Conservation (phyloP, 495 filamentous ascomycete genomes). For the Oidiodendron maius region DNA sequence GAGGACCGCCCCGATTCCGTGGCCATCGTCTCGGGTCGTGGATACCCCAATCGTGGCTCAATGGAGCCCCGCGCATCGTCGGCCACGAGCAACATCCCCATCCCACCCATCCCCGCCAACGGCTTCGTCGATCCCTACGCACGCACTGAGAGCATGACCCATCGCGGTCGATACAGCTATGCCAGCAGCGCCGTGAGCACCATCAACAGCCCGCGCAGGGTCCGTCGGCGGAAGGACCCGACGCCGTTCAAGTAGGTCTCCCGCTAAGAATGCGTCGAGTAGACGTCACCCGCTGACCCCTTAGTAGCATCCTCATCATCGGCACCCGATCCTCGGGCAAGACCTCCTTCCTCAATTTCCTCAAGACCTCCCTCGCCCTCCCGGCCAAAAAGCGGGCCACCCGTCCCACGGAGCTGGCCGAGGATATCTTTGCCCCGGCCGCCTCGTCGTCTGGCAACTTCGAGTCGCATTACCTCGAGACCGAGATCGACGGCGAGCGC, state of each 20-base stretch:
- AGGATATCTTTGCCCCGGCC: constrained; percentile 48
- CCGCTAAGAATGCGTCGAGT: background rate
- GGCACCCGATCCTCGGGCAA: constrained; percentile 88
- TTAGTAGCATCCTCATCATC: constrained; percentile 74
- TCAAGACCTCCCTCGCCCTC: constrained; percentile 74
- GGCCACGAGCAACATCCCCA: constrained; percentile 16
- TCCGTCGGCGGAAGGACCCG: constrained; percentile 91
- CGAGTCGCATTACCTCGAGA: constrained; percentile 83
- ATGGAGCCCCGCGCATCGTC: constrained; percentile 18
- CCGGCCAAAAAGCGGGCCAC: constrained; percentile 67
- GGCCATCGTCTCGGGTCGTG: constrained; percentile 53
- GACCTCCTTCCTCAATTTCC: constrained; percentile 94
- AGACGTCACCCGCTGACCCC: too few species aligned
- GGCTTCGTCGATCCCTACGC: constrained; percentile 66
- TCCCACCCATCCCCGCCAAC: constrained; percentile 44
- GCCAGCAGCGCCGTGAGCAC: constrained; percentile 88
- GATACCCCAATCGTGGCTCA: constrained; percentile 19
- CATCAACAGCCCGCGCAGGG: constrained; percentile 88
- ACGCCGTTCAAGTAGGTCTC: constrained; percentile 92
- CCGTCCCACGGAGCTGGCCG: constrained; percentile 38
- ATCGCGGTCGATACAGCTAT: constrained; percentile 95
- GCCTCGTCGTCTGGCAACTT: constrained; percentile 53
- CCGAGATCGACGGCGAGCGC: constrained; percentile 88
- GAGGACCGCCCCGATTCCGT: constrained; percentile 61
- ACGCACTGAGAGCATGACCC: constrained; percentile 88